phyloP scores from a whole-genome alignment of 495 filamentous ascomycete species.

The Xylaria scruposa region DNA sequence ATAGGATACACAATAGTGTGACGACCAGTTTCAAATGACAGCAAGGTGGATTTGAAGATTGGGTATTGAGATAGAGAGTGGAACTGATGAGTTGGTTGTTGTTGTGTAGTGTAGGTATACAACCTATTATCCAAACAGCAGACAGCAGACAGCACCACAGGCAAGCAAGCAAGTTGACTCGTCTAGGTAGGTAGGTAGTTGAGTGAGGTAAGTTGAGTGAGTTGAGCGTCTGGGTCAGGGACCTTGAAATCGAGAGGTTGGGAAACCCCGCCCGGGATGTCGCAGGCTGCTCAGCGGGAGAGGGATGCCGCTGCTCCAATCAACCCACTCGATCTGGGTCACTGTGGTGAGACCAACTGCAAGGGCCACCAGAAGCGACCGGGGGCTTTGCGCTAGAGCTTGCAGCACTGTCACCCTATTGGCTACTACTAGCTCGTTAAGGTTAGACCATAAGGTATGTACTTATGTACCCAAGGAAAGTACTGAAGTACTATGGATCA shows the following conservation, averaged over 20 bases:
- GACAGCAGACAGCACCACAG: neutral
- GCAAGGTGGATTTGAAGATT: conserved; percentile 18
- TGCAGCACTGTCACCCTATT: conserved; percentile 9
- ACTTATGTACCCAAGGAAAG: no score
- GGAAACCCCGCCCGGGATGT: conserved; percentile 38
- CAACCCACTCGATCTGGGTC: conserved; percentile 23
- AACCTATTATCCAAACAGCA: neutral
- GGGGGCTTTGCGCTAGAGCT: conserved; percentile 12
- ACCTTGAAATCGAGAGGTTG: conserved; percentile 53
- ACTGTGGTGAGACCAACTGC: conserved; percentile 28
- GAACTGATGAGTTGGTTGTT: conserved; percentile 13
- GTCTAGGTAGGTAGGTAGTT: neutral
- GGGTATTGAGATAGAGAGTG: conserved; percentile 23
- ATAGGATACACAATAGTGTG: conserved; percentile 1
- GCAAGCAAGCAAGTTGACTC: neutral
- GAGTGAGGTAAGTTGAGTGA: neutral
- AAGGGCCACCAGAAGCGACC: conserved; percentile 25
- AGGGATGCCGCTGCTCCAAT: conserved; percentile 25
- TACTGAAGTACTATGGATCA: neutral
- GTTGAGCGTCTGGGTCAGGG: neutral
- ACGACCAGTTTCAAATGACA: conserved; percentile 21
- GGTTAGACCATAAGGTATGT: neutral
- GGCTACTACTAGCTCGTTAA: conserved; percentile 1
- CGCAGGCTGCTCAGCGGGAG: conserved; percentile 25
- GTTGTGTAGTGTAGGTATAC: neutral